Evolutionary conservation across 352 stramenopile genomes (phyloP).

Genomic region (Pythium apleroticum): DNA sequence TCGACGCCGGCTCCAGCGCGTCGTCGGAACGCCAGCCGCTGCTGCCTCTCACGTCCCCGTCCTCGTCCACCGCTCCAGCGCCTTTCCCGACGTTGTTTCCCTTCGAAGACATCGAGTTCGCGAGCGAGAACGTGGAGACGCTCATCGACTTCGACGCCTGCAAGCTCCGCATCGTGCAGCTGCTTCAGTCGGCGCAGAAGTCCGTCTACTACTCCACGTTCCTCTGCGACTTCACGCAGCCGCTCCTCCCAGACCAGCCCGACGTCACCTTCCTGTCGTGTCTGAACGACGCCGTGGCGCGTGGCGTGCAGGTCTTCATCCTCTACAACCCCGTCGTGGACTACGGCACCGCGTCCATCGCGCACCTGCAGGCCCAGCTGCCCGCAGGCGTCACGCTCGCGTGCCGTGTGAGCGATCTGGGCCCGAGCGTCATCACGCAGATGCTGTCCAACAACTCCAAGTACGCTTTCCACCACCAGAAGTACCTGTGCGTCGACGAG

Average conservation of each 20-base stretch:
- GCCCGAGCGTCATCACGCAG: constrained; percentile 39
- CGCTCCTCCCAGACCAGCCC: constrained; percentile 30
- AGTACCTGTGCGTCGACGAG: constrained; percentile 75
- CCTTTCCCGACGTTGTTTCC: constrained; percentile 33
- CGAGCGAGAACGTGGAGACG: constrained; percentile 37
- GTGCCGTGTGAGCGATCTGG: constrained; percentile 67
- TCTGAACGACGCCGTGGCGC: constrained; percentile 50
- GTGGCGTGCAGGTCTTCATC: constrained; percentile 65
- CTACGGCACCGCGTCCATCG: constrained; percentile 67
- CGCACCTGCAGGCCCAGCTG: constrained; percentile 45
- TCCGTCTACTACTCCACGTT: constrained; percentile 84
- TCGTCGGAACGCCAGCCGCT: constrained; percentile 15
- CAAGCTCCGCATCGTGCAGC: constrained; percentile 54
- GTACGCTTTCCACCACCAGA: constrained; percentile 84
- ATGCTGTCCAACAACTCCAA: constrained; percentile 75
- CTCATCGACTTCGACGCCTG: constrained; percentile 66
- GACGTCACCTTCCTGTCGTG: constrained; percentile 59
- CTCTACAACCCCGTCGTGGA: constrained; percentile 75
- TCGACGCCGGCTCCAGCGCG: constrained; percentile 23
- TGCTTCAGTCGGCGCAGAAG: constrained; percentile 50
- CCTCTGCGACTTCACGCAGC: constrained; percentile 72
- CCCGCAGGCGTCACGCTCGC: constrained; percentile 49
- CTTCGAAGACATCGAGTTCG: constrained; percentile 68
- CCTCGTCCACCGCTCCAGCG: constrained; percentile 4
- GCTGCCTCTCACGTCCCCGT: constrained; percentile 5